Conservation (phyloP, 768 basidiomycete genomes). For the Naganishia randhawae region DNA sequence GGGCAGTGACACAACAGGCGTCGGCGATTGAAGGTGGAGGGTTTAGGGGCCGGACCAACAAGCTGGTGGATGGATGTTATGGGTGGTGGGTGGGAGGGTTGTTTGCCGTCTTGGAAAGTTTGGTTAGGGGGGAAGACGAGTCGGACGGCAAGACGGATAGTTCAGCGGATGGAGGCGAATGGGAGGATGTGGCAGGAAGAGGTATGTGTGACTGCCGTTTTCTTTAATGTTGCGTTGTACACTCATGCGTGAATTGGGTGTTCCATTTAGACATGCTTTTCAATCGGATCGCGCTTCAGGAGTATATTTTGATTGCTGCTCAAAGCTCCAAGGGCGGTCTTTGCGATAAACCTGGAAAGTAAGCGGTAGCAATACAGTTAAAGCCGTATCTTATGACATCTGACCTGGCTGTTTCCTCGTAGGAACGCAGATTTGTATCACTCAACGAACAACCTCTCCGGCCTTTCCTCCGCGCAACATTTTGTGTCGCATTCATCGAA, state of each 20-base stretch:
- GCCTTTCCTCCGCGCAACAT: conserved; percentile 84
- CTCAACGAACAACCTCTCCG: conserved; percentile 85
- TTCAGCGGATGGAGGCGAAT: conserved; percentile 54
- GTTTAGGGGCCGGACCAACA: conserved; percentile 89
- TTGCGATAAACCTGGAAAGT: conserved; percentile 95
- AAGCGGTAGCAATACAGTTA: conserved; percentile 36
- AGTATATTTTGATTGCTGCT: conserved; percentile 78
- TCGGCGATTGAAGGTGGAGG: conserved; percentile 78
- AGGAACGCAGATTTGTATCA: conserved; percentile 93
- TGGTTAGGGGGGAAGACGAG: conserved; percentile 33
- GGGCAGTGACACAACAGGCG: conserved; percentile 84
- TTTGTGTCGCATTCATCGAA: conserved; percentile 58
- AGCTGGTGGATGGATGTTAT: conserved; percentile 98
- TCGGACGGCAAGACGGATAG: conserved; percentile 11
- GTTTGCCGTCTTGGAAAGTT: conserved; percentile 69
- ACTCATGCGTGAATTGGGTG: not conserved
- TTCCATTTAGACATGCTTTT: conserved; percentile 12
- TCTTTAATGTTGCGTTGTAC: conserved; percentile 44
- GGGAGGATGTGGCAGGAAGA: conserved; percentile 65
- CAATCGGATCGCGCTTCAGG: conserved; percentile 64
- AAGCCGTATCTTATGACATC: too few species aligned
- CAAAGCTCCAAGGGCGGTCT: conserved; percentile 83
- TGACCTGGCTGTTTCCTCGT: not conserved
- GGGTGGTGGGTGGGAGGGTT: conserved; percentile 98
- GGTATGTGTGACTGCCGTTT: not conserved